Evolutionary conservation across 495 filamentous ascomycete genomes (phyloP).

Genomic region (Apiosordaria backusii): DNA sequence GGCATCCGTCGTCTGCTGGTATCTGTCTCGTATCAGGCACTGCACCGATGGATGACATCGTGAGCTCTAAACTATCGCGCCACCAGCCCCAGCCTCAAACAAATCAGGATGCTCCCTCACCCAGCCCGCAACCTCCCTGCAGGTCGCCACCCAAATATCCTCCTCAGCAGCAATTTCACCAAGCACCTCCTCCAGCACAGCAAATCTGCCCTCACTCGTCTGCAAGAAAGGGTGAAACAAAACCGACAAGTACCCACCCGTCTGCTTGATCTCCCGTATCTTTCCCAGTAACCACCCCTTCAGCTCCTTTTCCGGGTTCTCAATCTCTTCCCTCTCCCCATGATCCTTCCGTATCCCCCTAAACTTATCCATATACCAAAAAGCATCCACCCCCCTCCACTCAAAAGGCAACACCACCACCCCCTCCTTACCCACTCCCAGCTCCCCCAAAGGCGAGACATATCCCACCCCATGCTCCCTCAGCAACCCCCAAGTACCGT

Average conservation of each 20-base stretch:
- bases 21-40: too few relatives aligned
- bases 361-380: slow-evolving; percentile 39
- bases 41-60: too few relatives aligned
- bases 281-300: slow-evolving; percentile 22
- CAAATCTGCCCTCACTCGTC: slow-evolving; percentile 28
- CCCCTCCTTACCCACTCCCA: slow-evolving; percentile 22
- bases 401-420: slow-evolving; percentile 35
- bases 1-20: too few relatives aligned
- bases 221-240: slow-evolving; percentile 36
- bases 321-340: slow-evolving; percentile 19
- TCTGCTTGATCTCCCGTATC: slow-evolving; percentile 23
- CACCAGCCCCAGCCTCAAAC: slow-evolving; percentile 7
- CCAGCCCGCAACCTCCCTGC: slow-evolving; percentile 28
- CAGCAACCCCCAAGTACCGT: slow-evolving; percentile 22
- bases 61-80: background rate
- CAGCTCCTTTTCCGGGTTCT: slow-evolving; percentile 14
- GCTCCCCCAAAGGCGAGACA: slow-evolving; percentile 26
- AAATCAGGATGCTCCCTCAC: slow-evolving; percentile 14
- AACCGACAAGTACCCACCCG: slow-evolving; percentile 27
- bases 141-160: slow-evolving; percentile 31
- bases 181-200: slow-evolving; percentile 25
- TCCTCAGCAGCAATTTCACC: slow-evolving; percentile 18
- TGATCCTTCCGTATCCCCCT: slow-evolving; percentile 16
- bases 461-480: slow-evolving; percentile 22
- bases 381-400: slow-evolving; percentile 34